Evolutionary conservation across 768 basidiomycete genomes (phyloP).

Genomic region (Sistotremastrum suecicum): DNA sequence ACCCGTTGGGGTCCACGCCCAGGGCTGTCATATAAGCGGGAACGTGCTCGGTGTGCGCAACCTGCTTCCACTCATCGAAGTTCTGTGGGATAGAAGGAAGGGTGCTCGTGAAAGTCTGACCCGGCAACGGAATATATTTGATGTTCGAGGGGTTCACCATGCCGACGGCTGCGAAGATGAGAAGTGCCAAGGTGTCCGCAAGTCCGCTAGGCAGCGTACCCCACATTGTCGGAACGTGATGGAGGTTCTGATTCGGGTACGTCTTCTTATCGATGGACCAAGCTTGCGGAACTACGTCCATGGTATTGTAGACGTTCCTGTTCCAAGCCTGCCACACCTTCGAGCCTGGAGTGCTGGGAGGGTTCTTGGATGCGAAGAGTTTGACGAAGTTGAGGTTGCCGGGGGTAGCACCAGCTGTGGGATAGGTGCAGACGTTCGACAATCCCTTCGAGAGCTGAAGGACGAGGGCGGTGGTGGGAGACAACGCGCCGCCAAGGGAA

Average conservation of each 20-base stretch:
- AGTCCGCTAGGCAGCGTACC: not conserved
- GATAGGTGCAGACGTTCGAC: slow-evolving; percentile 2
- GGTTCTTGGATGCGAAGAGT: not conserved
- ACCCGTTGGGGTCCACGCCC: no score
- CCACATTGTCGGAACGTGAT: not conserved
- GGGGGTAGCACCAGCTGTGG: slow-evolving; percentile 1
- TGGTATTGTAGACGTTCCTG: slow-evolving; percentile 2
- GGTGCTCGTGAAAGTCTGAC: no score
- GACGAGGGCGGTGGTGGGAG: slow-evolving; percentile 1
- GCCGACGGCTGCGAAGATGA: no score
- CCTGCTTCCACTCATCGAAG: no score
- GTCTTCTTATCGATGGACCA: not conserved
- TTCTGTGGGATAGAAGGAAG: no score
- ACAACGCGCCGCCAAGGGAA: slow-evolving; percentile 4
- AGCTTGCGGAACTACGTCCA: slow-evolving; percentile 4
- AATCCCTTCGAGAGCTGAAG: not conserved
- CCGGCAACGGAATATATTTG: no score
- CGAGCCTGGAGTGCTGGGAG: not conserved
- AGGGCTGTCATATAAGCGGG: no score
- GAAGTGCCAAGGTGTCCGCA: no score
- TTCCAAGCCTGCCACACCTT: slow-evolving; percentile 1
- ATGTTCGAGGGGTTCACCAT: no score
- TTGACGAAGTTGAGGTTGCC: slow-evolving; percentile 2
- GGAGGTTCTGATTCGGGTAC: not conserved
- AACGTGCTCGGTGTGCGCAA: no score